Evolutionary conservation across 2,329 filamentous ascomycete genomes (phyloP), one percentile per base, ranked within the genome.

Genomic region (Trichoderma harzianum): DNA sequence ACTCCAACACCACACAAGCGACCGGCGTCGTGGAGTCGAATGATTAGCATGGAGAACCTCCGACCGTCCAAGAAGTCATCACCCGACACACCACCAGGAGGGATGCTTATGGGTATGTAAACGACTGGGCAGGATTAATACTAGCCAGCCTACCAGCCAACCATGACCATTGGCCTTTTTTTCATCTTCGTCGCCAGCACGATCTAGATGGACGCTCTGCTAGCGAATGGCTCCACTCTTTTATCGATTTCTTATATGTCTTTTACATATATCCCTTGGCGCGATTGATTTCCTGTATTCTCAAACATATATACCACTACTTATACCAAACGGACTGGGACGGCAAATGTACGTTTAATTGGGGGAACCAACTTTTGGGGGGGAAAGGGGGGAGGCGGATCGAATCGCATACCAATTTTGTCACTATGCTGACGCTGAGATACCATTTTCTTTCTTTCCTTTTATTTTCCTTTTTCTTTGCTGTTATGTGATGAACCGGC

Each of bases 1-100:
- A 83, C 81, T 24, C 81, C 81, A 7, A 79, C 80, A 16, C 81
- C 81, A 2, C 77, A 81, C 69, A 83, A 83, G 72, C 78, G 81
- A 69, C 81, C 81, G 26, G 81, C 78, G 30, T 82, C 81, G 5
- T 83, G 81, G 81, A 79, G 79, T 16, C 80, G 81, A 64, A 75
- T 81, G 34, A 76, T 81, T 26, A 81, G 79, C 74, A 80, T 83
- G 73, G 81, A 83, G 72, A 80, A 78, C 71, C 72, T 82, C 28
- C 79, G 80, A 8, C 80, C 81, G 5, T 77, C 77, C 74, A 82
- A 82, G 77, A 80, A 81, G 74, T 74, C 76, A 14, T 77, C 75
- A 24, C 69, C 74, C 2, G 78, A 78, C 51, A 72, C 75, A 65
- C 66, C 66, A 8, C 67, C 67, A 3, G 72, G 72, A 5, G 72